Percentiles rank a stretch among this genome's conserved stretches.
Evolutionary conservation across 2,329 filamentous ascomycete genomes (phyloP).

Genomic region (Epichloe sp.): DNA sequence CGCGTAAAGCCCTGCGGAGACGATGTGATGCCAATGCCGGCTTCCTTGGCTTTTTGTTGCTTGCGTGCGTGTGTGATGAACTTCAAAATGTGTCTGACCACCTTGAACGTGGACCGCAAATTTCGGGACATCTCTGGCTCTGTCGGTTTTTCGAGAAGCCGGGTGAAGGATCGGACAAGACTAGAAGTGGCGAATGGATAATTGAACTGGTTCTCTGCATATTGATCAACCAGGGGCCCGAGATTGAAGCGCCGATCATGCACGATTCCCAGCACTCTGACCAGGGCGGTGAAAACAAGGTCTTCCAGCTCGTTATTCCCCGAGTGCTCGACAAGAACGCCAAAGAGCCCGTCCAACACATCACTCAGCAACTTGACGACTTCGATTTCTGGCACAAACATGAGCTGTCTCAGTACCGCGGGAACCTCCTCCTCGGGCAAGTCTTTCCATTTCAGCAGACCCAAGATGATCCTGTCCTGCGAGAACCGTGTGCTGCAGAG

Average conservation of each 20-base stretch:
- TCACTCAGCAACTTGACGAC: slow-evolving; percentile 87
- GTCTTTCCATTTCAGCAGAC: slow-evolving; percentile 77
- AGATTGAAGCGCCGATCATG: slow-evolving; percentile 91
- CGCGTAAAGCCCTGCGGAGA: slow-evolving; percentile 62
- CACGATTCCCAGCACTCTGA: slow-evolving; percentile 82
- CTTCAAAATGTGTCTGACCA: slow-evolving; percentile 82
- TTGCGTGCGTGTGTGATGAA: slow-evolving; percentile 85
- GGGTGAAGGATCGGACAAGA: slow-evolving; percentile 72
- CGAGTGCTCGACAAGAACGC: slow-evolving; percentile 80
- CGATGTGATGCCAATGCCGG: slow-evolving; percentile 70
- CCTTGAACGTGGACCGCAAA: slow-evolving; percentile 84
- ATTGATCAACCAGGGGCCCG: slow-evolving; percentile 79
- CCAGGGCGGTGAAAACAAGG: slow-evolving; percentile 77
- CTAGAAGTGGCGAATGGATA: slow-evolving; percentile 88
- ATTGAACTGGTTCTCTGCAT: slow-evolving; percentile 78
- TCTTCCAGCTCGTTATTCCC: slow-evolving; percentile 89
- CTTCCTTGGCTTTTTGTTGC: slow-evolving; percentile 81
- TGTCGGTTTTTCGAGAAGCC: slow-evolving; percentile 68
- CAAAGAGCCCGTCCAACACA: slow-evolving; percentile 83
- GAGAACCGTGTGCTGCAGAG: slow-evolving; percentile 92
- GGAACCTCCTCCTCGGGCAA: slow-evolving; percentile 58
- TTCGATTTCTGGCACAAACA: slow-evolving; percentile 94
- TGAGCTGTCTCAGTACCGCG: slow-evolving; percentile 63
- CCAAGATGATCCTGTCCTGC: slow-evolving; percentile 76
- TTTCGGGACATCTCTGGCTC: slow-evolving; percentile 75